Conservation (phyloP, 2,329 filamentous ascomycete genomes). For the Colletotrichum tamarilloi region DNA sequence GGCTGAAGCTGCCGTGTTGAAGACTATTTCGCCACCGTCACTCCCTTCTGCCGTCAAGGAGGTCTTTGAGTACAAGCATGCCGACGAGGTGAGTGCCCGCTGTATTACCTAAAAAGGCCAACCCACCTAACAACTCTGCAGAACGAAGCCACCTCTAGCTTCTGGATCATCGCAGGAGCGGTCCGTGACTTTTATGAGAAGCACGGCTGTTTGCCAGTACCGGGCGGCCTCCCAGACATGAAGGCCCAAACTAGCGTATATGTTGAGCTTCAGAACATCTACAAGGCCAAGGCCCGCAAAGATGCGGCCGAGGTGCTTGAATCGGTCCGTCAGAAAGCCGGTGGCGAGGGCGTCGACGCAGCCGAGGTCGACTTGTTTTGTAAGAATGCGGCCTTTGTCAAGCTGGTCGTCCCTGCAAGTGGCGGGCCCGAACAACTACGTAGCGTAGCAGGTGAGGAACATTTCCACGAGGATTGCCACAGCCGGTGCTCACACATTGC, state of each 20-base stretch:
- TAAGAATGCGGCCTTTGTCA: slow-evolving; percentile 94
- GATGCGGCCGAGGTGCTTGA: slow-evolving; percentile 81
- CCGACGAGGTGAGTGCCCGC: slow-evolving; percentile 63
- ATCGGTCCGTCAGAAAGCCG: slow-evolving; percentile 65
- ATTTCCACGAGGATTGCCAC: slow-evolving; percentile 11
- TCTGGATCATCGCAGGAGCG: slow-evolving; percentile 91
- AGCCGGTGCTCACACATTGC: not conserved
- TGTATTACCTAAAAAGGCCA: slow-evolving; percentile 43
- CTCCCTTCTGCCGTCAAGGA: slow-evolving; percentile 78
- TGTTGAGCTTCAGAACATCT: slow-evolving; percentile 89
- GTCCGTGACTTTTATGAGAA: slow-evolving; percentile 80
- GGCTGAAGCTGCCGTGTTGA: slow-evolving; percentile 86
- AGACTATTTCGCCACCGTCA: slow-evolving; percentile 78
- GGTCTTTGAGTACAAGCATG: slow-evolving; percentile 76
- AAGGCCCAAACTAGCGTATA: slow-evolving; percentile 94
- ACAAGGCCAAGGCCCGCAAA: slow-evolving; percentile 85
- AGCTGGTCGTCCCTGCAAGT: slow-evolving; percentile 75
- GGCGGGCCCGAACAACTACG: slow-evolving; percentile 59
- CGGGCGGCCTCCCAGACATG: slow-evolving; percentile 94
- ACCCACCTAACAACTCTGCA: slow-evolving; percentile 40
- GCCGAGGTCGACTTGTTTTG: slow-evolving; percentile 91
- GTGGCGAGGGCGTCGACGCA: slow-evolving; percentile 67
- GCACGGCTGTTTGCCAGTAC: slow-evolving; percentile 81
- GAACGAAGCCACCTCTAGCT: slow-evolving; percentile 66
- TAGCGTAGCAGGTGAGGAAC: slow-evolving; percentile 64